A percentile compares a stretch with the other conserved stretches of the same genome.
Evolutionary conservation across 768 basidiomycete species (phyloP).

Genomic region (Boletales sp.): DNA sequence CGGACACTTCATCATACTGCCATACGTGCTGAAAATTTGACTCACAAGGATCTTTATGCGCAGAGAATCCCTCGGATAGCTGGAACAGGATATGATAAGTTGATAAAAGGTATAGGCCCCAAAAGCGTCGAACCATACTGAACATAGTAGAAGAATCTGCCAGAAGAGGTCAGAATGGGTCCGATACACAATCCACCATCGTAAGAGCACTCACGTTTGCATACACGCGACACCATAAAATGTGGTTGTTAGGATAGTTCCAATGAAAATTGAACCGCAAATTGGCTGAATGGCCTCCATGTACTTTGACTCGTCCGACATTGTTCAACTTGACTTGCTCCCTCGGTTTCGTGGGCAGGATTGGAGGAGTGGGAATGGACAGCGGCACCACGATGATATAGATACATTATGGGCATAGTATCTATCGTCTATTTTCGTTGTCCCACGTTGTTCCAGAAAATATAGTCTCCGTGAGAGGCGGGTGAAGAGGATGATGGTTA

Average conservation of each 20-base stretch:
- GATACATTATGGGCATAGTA: too few species aligned
- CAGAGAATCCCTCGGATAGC: slow-evolving; percentile 4
- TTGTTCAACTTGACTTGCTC: too few species aligned
- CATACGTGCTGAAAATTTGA: background rate
- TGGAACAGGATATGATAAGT: background rate
- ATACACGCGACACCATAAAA: slow-evolving; percentile 8
- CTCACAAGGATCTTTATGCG: slow-evolving; percentile 10
- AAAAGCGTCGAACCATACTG: background rate
- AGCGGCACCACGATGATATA: too few species aligned
- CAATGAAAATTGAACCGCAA: slow-evolving; percentile 1
- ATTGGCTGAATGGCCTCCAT: background rate
- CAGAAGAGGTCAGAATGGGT: background rate
- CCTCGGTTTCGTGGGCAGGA: too few species aligned
- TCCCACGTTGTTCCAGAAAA: too few species aligned
- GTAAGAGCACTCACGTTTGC: slow-evolving; percentile 7
- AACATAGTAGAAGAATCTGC: slow-evolving; percentile 10
- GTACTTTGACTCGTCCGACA: background rate
- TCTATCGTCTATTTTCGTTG: too few species aligned
- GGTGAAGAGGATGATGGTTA: too few species aligned
- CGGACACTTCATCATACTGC: background rate
- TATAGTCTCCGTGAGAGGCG: too few species aligned
- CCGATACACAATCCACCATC: too few species aligned
- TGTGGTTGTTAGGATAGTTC: background rate
- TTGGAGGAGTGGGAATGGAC: too few species aligned
- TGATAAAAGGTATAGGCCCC: background rate